phyloP scores from a whole-genome alignment of 257 asterid genomes.

The Primulina tabacum region DNA sequence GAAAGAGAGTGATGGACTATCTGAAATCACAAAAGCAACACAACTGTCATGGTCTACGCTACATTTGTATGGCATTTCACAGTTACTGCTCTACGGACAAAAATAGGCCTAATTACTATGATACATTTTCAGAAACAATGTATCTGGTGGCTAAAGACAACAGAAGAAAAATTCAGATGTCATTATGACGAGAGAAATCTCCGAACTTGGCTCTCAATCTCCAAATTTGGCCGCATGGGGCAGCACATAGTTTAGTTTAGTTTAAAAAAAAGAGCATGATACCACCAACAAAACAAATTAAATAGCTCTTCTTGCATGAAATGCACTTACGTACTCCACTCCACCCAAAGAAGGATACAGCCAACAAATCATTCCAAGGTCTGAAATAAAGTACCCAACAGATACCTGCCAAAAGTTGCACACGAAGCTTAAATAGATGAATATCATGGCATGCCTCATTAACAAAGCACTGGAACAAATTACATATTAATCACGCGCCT shows the following conservation, averaged over 20 bases:
- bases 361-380: conserved; percentile 96
- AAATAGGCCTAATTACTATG: background rate
- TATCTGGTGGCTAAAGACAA: background rate
- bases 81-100: too few species aligned
- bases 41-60: conserved; percentile 15
- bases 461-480: background rate
- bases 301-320: conserved; percentile 12
- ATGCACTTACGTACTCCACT: conserved; percentile 77
- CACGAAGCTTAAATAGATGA: conserved; percentile 14
- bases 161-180: background rate
- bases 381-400: conserved; percentile 85
- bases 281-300: background rate
- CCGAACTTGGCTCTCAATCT: too few species aligned
- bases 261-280: background rate
- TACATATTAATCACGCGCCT: conserved; percentile 1
- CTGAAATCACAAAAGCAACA: conserved; percentile 52
- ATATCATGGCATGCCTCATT: conserved; percentile 11
- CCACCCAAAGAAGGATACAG: conserved; percentile 92
- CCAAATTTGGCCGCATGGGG: background rate
- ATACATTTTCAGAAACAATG: background rate
- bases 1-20: conserved; percentile 91
- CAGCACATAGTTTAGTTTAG: background rate
- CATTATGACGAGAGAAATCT: background rate
- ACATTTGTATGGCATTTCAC: background rate
- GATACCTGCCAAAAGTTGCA: conserved; percentile 54